Conservation (phyloP, 345 rosid species). For the Eucalyptus virginea region DNA sequence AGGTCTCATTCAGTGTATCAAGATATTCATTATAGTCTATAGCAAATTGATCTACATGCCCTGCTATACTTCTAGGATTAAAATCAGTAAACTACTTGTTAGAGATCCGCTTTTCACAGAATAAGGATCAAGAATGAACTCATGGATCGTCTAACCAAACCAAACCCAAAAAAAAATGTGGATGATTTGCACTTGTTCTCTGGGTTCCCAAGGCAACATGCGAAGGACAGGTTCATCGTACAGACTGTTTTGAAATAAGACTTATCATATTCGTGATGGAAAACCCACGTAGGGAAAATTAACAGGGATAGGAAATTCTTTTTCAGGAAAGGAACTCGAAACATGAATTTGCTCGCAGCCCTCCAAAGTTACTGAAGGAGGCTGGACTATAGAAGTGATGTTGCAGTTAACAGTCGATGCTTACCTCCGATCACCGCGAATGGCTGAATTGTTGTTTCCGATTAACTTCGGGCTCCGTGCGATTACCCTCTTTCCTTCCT, state of each 20-base stretch:
- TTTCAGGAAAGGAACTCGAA: not conserved
- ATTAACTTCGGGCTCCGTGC: not conserved
- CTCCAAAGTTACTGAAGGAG: not conserved
- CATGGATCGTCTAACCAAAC: not conserved
- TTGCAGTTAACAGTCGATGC: not conserved
- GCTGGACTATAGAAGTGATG: not conserved
- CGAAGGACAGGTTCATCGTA: no score
- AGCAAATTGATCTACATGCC: no score
- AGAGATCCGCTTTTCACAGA: fast-evolving
- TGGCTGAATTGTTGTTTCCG: not conserved
- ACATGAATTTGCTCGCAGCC: not conserved
- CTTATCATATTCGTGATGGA: no score
- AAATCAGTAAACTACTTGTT: no score
- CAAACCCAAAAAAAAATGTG: no score
- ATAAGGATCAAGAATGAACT: not conserved
- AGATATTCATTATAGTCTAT: no score
- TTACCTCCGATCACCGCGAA: not conserved
- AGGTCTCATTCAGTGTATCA: fast-evolving
- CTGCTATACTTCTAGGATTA: not conserved
- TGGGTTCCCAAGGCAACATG: no score
- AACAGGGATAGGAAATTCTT: not conserved
- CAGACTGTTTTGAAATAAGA: no score
- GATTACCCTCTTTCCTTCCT: not conserved
- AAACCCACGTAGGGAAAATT: no score
- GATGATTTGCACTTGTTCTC: no score